Evolutionary conservation across 169 alveolate species (phyloP).

Genomic region (Toxoplasma gondii): DNA sequence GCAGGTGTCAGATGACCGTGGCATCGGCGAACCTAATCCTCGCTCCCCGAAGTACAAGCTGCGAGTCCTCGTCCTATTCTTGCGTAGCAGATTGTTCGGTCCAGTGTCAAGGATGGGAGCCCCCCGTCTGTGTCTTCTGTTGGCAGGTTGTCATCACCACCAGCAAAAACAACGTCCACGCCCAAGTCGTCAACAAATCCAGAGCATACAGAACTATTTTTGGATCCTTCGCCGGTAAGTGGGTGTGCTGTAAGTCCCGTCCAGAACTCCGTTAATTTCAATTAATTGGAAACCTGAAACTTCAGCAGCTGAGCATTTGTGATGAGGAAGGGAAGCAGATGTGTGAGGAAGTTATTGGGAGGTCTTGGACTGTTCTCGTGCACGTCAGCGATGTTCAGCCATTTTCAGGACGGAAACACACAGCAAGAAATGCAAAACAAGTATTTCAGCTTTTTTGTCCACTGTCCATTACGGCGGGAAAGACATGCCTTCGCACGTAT

Average conservation of each 20-base stretch:
- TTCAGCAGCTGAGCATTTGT: not conserved
- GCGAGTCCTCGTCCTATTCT: too few relatives aligned
- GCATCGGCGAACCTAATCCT: too few relatives aligned
- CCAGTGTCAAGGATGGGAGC: too few relatives aligned
- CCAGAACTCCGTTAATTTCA: not conserved
- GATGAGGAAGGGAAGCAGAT: not conserved
- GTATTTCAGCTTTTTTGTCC: too few relatives aligned
- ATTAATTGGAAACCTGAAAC: not conserved
- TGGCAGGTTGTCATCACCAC: conserved; percentile 72
- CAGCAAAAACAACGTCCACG: conserved; percentile 87
- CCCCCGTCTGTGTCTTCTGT: not conserved
- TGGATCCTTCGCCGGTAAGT: conserved; percentile 64
- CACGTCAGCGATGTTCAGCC: too few relatives aligned
- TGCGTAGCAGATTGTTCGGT: too few relatives aligned
- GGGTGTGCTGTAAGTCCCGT: not conserved
- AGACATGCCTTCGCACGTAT: not conserved
- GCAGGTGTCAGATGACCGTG: too few relatives aligned
- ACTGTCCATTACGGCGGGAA: not conserved
- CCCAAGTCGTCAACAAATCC: conserved; percentile 83
- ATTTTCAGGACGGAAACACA: too few relatives aligned
- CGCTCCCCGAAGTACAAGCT: too few relatives aligned
- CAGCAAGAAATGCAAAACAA: too few relatives aligned
- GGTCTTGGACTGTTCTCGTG: too few relatives aligned
- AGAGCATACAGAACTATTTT: conserved; percentile 81
- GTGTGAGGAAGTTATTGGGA: not conserved